Evolutionary conservation across 352 stramenopile genomes (phyloP).

Genomic region (Phytopythium ostracodes): DNA sequence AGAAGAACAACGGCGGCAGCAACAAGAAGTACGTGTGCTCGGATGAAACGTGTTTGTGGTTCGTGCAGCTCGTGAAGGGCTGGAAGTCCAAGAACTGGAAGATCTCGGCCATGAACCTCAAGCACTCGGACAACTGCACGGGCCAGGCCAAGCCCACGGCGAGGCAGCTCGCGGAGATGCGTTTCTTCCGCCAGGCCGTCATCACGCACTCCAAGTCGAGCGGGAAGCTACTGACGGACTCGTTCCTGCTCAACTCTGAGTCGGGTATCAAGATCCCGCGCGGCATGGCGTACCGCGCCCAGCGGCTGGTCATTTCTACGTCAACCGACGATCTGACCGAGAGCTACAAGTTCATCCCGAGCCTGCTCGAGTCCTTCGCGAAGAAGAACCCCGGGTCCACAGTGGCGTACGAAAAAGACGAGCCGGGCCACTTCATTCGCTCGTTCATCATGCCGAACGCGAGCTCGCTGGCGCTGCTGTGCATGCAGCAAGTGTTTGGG

Average conservation of each 20-base stretch:
- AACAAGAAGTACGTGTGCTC: constrained; percentile 89
- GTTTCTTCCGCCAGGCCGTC: constrained; percentile 68
- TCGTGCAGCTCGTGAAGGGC: constrained; percentile 73
- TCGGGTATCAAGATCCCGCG: constrained; percentile 63
- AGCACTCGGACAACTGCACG: constrained; percentile 63
- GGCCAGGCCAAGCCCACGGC: constrained; percentile 66
- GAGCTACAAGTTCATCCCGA: constrained; percentile 83
- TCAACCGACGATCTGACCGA: constrained; percentile 71
- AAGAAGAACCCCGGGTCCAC: constrained; percentile 70
- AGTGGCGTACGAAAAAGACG: constrained; percentile 57
- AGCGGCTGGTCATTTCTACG: constrained; percentile 60
- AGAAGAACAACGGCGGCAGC: constrained; percentile 74
- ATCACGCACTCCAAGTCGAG: constrained; percentile 75
- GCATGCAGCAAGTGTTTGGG: constrained; percentile 63
- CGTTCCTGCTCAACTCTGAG: constrained; percentile 63
- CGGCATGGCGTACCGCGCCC: constrained; percentile 66
- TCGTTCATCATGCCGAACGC: constrained; percentile 66
- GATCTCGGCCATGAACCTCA: constrained; percentile 86
- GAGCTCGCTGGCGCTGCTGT: constrained; percentile 36
- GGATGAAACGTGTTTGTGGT: constrained; percentile 67
- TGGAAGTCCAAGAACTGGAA: constrained; percentile 89
- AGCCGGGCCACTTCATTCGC: constrained; percentile 60
- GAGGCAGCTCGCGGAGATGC: constrained; percentile 73
- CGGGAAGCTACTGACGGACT: constrained; percentile 78
- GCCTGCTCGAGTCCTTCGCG: constrained; percentile 60